Evolutionary conservation across 2,329 filamentous ascomycete genomes (phyloP).

Genomic region (Aspergillus clavatus): DNA sequence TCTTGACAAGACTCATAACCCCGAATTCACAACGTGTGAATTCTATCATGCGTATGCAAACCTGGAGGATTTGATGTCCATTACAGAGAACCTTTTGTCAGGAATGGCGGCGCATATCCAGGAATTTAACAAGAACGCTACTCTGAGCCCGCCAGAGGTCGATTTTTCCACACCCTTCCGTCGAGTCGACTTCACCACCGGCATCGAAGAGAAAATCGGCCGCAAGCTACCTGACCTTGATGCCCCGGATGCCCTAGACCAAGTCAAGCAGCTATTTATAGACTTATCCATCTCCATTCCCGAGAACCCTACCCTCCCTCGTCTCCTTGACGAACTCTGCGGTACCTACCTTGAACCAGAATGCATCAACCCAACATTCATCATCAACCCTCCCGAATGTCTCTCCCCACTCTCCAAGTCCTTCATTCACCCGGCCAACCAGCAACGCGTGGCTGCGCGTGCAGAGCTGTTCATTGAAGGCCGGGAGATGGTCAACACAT

Average conservation of each 20-base stretch:
- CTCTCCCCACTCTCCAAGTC: slow-evolving; percentile 91
- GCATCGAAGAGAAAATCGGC: slow-evolving; percentile 64
- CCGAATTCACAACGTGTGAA: slow-evolving; percentile 95
- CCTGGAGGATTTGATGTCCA: slow-evolving; percentile 66
- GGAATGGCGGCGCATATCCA: slow-evolving; percentile 53
- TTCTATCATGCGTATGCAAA: slow-evolving; percentile 87
- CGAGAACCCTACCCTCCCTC: slow-evolving; percentile 54
- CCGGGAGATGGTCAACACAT: slow-evolving; percentile 88
- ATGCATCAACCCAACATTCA: slow-evolving; percentile 71
- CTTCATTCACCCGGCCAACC: slow-evolving; percentile 62
- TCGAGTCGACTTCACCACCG: slow-evolving; percentile 77
- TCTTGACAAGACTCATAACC: slow-evolving; percentile 85
- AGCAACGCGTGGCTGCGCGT: slow-evolving; percentile 71
- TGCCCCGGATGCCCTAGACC: slow-evolving; percentile 50
- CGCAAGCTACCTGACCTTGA: slow-evolving; percentile 61
- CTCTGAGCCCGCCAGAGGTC: slow-evolving; percentile 46
- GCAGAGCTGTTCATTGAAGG: slow-evolving; percentile 79
- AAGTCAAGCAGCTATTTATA: slow-evolving; percentile 54
- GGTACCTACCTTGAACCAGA: slow-evolving; percentile 71
- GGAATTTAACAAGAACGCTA: slow-evolving; percentile 39
- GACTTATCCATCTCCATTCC: slow-evolving; percentile 49
- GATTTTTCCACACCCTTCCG: slow-evolving; percentile 57
- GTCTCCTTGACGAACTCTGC: slow-evolving; percentile 77
- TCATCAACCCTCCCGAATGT: slow-evolving; percentile 82
- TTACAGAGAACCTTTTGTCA: slow-evolving; percentile 68